Percentiles rank a stretch among this genome's conserved stretches.
Conservation (phyloP, 371 early-diverging fungal species). For the Circinella umbellata region DNA sequence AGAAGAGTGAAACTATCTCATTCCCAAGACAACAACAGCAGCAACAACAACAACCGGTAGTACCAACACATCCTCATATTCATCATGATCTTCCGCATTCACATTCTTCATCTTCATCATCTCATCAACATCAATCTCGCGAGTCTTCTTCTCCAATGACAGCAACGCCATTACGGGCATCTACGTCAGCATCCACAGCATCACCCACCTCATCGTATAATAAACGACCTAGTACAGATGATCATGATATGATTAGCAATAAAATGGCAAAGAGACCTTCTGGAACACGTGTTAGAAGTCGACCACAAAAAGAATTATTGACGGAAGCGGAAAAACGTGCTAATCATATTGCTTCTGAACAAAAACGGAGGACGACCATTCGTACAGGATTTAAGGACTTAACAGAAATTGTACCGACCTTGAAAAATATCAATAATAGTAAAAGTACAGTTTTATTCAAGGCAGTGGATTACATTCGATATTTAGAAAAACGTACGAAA, state of each 20-base stretch:
- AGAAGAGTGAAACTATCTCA: slow-evolving; percentile 33
- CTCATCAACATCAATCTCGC: background rate
- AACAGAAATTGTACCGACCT: slow-evolving; percentile 80
- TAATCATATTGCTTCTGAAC: slow-evolving; percentile 92
- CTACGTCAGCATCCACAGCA: background rate
- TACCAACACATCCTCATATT: background rate
- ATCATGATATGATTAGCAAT: slow-evolving; percentile 5
- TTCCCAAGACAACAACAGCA: slow-evolving; percentile 5
- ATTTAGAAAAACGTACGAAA: slow-evolving; percentile 55
- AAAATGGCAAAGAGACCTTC: slow-evolving; percentile 4
- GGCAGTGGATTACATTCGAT: slow-evolving; percentile 58
- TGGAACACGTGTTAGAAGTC: slow-evolving; percentile 21
- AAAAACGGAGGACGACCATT: slow-evolving; percentile 88
- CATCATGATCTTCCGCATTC: too few species aligned
- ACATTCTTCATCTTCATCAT: background rate
- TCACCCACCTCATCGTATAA: background rate
- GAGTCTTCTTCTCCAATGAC: too few species aligned
- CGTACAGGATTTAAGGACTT: slow-evolving; percentile 83
- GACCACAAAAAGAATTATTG: slow-evolving; percentile 67
- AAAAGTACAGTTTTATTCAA: slow-evolving; percentile 63
- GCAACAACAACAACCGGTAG: background rate
- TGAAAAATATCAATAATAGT: slow-evolving; percentile 62
- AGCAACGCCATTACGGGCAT: background rate
- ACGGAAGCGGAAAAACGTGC: slow-evolving; percentile 89
- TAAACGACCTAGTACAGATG: slow-evolving; percentile 3